These are phyloP conservation scores for Artemisia tridentata DNA, from an alignment of 129 eudicot species.

Conservation along the genomic window DNA sequence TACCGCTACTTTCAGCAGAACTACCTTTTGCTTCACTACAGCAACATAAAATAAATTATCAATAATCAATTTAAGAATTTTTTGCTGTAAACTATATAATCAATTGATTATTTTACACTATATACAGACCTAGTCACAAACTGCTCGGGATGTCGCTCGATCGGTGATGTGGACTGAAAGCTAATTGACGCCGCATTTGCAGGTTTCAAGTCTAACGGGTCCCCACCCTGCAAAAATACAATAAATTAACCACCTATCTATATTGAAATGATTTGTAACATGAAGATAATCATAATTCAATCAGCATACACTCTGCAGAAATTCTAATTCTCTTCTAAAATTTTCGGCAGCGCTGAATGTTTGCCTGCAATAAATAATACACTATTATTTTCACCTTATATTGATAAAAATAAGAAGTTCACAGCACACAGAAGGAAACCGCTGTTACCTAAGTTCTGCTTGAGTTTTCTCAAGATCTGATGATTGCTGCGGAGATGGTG, in stretches of 20 bases:
- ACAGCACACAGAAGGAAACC: slow-evolving; percentile 13
- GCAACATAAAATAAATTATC: slow-evolving; percentile 17
- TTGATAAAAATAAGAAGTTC: background rate
- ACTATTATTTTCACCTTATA: background rate
- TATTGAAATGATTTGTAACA: slow-evolving; percentile 13
- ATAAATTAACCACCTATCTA: slow-evolving; percentile 14
- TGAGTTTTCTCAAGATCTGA: slow-evolving; percentile 80
- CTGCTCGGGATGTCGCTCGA: slow-evolving; percentile 67
- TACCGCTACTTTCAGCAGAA: slow-evolving; percentile 91
- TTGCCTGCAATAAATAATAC: slow-evolving; percentile 51
- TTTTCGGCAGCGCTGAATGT: slow-evolving; percentile 67
- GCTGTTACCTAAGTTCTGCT: slow-evolving; percentile 79
- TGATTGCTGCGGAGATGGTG: slow-evolving; percentile 64
- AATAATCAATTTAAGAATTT: slow-evolving; percentile 5
- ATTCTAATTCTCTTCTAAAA: slow-evolving; percentile 83
- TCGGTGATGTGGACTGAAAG: slow-evolving; percentile 80
- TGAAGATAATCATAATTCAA: slow-evolving; percentile 14
- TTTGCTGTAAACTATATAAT: background rate
- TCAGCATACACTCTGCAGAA: slow-evolving; percentile 80
- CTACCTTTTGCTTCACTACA: slow-evolving; percentile 96
- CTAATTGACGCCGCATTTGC: slow-evolving; percentile 71
- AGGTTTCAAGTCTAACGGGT: slow-evolving; percentile 75
- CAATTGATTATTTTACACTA: background rate
- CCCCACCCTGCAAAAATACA: slow-evolving; percentile 69
- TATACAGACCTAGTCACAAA: slow-evolving; percentile 63